Conservation (phyloP, 1,284 basidiomycete species). For the Schizophyllum amplum region DNA sequence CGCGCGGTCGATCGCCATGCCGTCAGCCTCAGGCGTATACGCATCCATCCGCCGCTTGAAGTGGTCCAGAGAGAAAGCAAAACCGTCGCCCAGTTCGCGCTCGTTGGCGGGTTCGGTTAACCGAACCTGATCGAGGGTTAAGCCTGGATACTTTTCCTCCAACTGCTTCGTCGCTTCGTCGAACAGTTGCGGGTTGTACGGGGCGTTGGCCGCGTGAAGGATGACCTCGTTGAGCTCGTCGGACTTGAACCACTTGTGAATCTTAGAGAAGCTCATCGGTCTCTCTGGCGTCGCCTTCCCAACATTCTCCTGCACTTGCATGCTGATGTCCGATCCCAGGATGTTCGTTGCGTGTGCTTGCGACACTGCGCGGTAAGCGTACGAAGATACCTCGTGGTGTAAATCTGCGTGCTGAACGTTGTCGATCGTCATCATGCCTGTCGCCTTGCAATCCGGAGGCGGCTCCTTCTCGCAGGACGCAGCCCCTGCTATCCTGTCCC, state of each 20-base stretch:
- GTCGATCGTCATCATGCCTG: slow-evolving; percentile 29
- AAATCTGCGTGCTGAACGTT: slow-evolving; percentile 47
- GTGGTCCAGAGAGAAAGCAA: slow-evolving; percentile 56
- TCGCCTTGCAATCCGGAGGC: slow-evolving; percentile 51
- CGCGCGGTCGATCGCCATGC: slow-evolving; percentile 24
- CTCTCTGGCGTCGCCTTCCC: slow-evolving; percentile 29
- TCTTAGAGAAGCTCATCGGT: slow-evolving; percentile 50
- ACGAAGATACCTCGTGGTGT: slow-evolving; percentile 52
- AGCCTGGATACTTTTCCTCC: slow-evolving; percentile 38
- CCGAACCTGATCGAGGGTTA: slow-evolving; percentile 58
- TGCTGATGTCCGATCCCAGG: slow-evolving; percentile 60
- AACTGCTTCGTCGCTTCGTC: slow-evolving; percentile 43
- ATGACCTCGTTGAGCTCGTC: slow-evolving; percentile 57
- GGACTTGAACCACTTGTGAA: slow-evolving; percentile 47
- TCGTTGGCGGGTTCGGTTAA: slow-evolving; percentile 55
- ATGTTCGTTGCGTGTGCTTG: slow-evolving; percentile 75
- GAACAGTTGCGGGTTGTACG: slow-evolving; percentile 65
- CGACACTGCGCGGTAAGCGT: slow-evolving; percentile 64
- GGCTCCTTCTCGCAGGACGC: slow-evolving; percentile 60
- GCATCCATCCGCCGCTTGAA: slow-evolving; percentile 44
- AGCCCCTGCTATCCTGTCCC: slow-evolving; percentile 55
- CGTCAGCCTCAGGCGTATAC: slow-evolving; percentile 32
- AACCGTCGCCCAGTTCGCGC: slow-evolving; percentile 75
- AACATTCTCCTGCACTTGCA: slow-evolving; percentile 38
- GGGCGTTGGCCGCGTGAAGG: slow-evolving; percentile 57